These are phyloP conservation scores for Jamesozyma spencerorum DNA, from an alignment of 805 yeast species.

Conservation along the genomic window DNA sequence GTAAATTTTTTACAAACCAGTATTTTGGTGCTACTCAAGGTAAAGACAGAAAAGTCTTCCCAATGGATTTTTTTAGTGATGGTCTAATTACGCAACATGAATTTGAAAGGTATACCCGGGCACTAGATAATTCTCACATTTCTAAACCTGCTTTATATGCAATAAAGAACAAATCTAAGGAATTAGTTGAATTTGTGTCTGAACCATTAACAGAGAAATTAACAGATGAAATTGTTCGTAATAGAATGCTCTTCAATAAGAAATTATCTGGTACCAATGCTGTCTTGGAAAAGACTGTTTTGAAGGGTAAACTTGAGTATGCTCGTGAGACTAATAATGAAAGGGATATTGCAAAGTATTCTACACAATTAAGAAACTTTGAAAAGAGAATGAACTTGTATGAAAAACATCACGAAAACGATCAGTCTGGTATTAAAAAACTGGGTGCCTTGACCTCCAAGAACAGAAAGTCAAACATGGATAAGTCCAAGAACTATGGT, in stretches of 20 bases:
- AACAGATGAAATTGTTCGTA: constrained; percentile 67
- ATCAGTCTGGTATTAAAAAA: constrained; percentile 35
- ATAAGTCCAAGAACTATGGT: constrained; percentile 73
- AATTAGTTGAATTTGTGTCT: constrained; percentile 52
- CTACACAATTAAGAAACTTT: constrained; percentile 37
- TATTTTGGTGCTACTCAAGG: constrained; percentile 78
- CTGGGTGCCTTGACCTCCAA: constrained; percentile 73
- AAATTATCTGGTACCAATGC: constrained; percentile 58
- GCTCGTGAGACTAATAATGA: constrained; percentile 54
- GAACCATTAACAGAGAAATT: constrained; percentile 63
- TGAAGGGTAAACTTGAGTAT: constrained; percentile 65
- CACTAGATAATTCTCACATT: constrained; percentile 47
- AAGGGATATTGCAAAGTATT: constrained; percentile 37
- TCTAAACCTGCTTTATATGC: constrained; percentile 50
- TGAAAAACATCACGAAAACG: constrained; percentile 32
- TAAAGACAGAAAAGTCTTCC: constrained; percentile 60
- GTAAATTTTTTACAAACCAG: constrained; percentile 42
- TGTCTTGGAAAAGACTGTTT: constrained; percentile 61
- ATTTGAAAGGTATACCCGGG: constrained; percentile 55
- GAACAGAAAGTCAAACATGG: constrained; percentile 73
- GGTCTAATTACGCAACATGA: constrained; percentile 62
- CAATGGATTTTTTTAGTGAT: constrained; percentile 74
- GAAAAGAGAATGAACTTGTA: constrained; percentile 31
- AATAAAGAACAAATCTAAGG: constrained; percentile 53
- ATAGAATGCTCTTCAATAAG: constrained; percentile 55